phyloP scores from a whole-genome alignment of 176 grass and related monocot species.

The Triticum turgidum region DNA sequence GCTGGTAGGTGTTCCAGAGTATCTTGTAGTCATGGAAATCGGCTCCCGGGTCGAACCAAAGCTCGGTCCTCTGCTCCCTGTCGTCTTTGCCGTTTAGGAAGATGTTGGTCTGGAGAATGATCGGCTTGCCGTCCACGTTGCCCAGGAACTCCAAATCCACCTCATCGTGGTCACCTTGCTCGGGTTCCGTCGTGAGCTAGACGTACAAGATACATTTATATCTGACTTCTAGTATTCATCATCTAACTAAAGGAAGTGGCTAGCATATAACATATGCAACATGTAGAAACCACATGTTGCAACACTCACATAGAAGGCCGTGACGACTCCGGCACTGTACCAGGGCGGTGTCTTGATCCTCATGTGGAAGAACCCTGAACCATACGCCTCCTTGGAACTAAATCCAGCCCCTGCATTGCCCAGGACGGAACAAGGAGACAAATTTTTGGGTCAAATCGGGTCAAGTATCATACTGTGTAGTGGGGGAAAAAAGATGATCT shows the following conservation, averaged over 20 bases:
- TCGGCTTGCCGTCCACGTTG: constrained; percentile 43
- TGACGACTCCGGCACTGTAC: constrained; percentile 65
- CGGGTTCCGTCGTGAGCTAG: constrained; percentile 27
- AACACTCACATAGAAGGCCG: constrained; percentile 7
- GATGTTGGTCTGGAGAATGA: constrained; percentile 71
- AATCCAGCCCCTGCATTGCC: constrained; percentile 37
- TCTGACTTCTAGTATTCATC: not conserved
- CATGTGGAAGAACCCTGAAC: constrained; percentile 65
- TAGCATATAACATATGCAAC: no score
- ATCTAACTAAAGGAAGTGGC: no score
- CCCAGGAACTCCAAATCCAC: constrained; percentile 79
- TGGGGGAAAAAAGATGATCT: not conserved
- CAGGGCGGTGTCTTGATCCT: constrained; percentile 56
- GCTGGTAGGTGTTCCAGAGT: constrained; percentile 71
- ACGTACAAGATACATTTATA: not conserved
- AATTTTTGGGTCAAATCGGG: not conserved
- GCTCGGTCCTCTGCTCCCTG: constrained; percentile 43
- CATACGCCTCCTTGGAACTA: constrained; percentile 47
- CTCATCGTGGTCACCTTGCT: constrained; percentile 33
- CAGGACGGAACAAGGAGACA: not conserved
- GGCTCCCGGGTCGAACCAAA: constrained; percentile 62
- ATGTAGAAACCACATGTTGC: not conserved
- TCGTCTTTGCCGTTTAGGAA: constrained; percentile 49
- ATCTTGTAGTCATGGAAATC: constrained; percentile 71
- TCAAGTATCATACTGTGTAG: no score